Percentiles rank a stretch among this genome's conserved stretches.
phyloP scores from a whole-genome alignment of 148 eudicot species.

The Amaranthus palmeri region DNA sequence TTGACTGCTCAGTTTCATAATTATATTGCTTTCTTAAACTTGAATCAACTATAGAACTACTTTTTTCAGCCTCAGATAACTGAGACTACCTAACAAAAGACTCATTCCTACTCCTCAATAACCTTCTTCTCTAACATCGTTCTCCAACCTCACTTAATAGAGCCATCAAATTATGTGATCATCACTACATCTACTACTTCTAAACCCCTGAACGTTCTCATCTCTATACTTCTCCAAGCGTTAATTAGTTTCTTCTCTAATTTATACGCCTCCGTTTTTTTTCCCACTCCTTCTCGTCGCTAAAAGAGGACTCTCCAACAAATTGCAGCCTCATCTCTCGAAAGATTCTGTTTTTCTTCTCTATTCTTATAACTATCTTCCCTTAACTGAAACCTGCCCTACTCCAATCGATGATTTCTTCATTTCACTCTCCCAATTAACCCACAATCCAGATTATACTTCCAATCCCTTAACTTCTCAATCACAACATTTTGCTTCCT shows the following conservation, averaged over 20 bases:
- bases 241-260: conserved; percentile 29
- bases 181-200: conserved; percentile 23
- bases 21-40: conserved; percentile 30
- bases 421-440: conserved; percentile 15
- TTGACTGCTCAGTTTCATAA: conserved; percentile 30
- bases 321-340: conserved; percentile 32
- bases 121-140: conserved; percentile 82
- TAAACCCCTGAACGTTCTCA: conserved; percentile 18
- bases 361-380: conserved; percentile 32
- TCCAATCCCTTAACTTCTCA: conserved; percentile 20
- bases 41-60: conserved; percentile 29
- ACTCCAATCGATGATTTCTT: conserved; percentile 28
- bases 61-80: conserved; percentile 25
- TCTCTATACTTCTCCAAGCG: conserved; percentile 25
- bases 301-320: conserved; percentile 32
- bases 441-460: conserved; percentile 8
- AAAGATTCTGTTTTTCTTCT: conserved; percentile 28
- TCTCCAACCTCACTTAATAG: conserved; percentile 52
- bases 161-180: conserved; percentile 24
- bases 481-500: conserved; percentile 27
- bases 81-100: conserved; percentile 24
- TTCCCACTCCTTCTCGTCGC: conserved; percentile 26
- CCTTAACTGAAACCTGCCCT: conserved; percentile 19
- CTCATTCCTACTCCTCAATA: conserved; percentile 36
- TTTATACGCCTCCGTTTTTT: conserved; percentile 33